Conservation (phyloP, 805 yeast species). For the Komagataella pseudopastoris region DNA sequence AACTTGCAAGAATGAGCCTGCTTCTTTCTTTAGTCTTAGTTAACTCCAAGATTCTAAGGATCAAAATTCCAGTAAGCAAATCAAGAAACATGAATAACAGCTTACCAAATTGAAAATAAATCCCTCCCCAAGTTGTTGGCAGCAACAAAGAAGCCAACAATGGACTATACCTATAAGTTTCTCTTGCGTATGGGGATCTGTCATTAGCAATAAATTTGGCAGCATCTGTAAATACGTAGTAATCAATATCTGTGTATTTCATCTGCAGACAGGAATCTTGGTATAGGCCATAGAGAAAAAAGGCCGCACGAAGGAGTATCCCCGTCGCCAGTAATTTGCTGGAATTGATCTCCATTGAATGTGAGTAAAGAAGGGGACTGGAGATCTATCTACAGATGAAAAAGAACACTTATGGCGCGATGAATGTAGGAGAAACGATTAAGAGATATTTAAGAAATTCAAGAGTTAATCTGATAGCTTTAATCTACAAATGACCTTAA, state of each 20-base stretch:
- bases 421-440: neutral
- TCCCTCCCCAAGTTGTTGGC: constrained; percentile 38
- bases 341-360: neutral
- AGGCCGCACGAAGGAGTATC: constrained; percentile 34
- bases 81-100: constrained; percentile 66
- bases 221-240: constrained; percentile 89
- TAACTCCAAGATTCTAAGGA: constrained; percentile 25
- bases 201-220: constrained; percentile 48
- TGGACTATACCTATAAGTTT: constrained; percentile 91
- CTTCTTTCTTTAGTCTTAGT: constrained; percentile 5
- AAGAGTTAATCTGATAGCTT: neutral
- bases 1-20: constrained; percentile 14
- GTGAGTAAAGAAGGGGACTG: neutral
- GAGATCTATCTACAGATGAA: neutral
- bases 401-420: neutral
- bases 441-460: too few relatives aligned
- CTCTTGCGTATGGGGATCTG: constrained; percentile 66
- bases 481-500: neutral
- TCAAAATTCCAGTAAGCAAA: constrained; percentile 61
- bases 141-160: constrained; percentile 69
- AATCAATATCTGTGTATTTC: constrained; percentile 89
- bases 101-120: constrained; percentile 64
- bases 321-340: constrained; percentile 5
- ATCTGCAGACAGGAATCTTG: constrained; percentile 75
- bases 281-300: constrained; percentile 68